Conservation (phyloP, 352 stramenopile species). For the Phytopythium chamaehyphon region DNA sequence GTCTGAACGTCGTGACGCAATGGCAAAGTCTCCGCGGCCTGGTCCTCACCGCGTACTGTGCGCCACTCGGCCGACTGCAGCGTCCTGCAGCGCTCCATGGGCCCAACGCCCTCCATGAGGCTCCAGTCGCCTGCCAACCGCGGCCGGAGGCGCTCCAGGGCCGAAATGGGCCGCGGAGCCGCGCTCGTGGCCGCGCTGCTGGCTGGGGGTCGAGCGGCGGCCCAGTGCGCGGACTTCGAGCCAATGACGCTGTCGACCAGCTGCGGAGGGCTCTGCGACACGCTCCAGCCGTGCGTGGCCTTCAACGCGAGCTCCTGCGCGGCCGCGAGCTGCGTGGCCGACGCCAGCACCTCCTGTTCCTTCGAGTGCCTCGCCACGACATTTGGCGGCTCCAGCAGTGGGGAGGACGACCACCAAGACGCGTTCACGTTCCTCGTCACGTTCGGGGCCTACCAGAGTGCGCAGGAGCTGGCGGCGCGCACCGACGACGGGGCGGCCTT, state of each 20-base stretch:
- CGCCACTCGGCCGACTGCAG: background rate
- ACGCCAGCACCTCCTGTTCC: slow-evolving; percentile 7
- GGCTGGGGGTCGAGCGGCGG: background rate
- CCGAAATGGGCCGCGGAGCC: background rate
- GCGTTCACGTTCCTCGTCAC: slow-evolving; percentile 21
- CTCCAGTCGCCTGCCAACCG: background rate
- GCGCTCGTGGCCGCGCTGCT: background rate
- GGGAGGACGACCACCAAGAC: slow-evolving; percentile 2
- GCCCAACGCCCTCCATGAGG: background rate
- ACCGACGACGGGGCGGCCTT: slow-evolving; percentile 12
- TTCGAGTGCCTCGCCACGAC: slow-evolving; percentile 13
- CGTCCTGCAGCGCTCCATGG: background rate
- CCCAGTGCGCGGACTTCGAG: background rate
- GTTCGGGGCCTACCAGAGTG: slow-evolving; percentile 25
- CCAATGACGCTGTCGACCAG: slow-evolving; percentile 15
- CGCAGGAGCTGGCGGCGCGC: slow-evolving; percentile 17
- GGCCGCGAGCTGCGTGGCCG: slow-evolving; percentile 9
- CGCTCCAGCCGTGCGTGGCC: slow-evolving; percentile 12
- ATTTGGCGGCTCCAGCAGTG: slow-evolving; percentile 5
- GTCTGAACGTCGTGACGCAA: no score
- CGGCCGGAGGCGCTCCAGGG: background rate
- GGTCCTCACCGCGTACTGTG: no score
- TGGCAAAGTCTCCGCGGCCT: no score
- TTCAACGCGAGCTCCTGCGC: slow-evolving; percentile 17
- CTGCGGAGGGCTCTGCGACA: slow-evolving; percentile 13